phyloP scores from a whole-genome alignment of 768 basidiomycete genomes.

The Lepiota brunneoincarnata region DNA sequence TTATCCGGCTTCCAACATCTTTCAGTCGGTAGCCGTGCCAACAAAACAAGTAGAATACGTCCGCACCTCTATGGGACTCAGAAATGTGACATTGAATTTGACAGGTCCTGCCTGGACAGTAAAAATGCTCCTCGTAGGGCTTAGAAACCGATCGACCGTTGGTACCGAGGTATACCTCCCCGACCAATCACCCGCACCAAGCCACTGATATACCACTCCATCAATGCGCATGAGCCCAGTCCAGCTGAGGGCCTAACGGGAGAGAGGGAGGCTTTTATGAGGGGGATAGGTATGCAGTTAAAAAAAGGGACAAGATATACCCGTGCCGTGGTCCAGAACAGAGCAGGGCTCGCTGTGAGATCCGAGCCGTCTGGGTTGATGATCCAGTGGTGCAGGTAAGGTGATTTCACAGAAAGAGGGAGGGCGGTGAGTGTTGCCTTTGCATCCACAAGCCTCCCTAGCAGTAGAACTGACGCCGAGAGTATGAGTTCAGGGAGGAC shows the following conservation, averaged over 20 bases:
- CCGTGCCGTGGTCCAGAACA: too few species aligned
- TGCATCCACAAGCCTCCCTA: too few species aligned
- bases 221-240: slow-evolving; percentile 49
- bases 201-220: slow-evolving; percentile 37
- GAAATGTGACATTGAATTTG: slow-evolving; percentile 46
- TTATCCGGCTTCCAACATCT: slow-evolving; percentile 37
- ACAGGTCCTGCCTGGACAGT: slow-evolving; percentile 49
- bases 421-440: too few species aligned
- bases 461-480: too few species aligned
- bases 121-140: slow-evolving; percentile 52
- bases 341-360: too few species aligned
- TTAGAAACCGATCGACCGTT: slow-evolving; percentile 27
- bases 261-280: too few species aligned
- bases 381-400: too few species aligned
- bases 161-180: slow-evolving; percentile 14
- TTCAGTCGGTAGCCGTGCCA: not conserved
- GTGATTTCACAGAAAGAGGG: too few species aligned
- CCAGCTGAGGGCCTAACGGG: slow-evolving; percentile 53
- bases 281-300: not conserved
- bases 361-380: too few species aligned
- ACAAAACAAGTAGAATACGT: not conserved
- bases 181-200: slow-evolving; percentile 29
- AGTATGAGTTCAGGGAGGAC: too few species aligned
- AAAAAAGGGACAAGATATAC: too few species aligned
- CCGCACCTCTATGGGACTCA: slow-evolving; percentile 56